phyloP scores from a whole-genome alignment of 768 basidiomycete genomes.

The Pulveroboletus sp. region DNA sequence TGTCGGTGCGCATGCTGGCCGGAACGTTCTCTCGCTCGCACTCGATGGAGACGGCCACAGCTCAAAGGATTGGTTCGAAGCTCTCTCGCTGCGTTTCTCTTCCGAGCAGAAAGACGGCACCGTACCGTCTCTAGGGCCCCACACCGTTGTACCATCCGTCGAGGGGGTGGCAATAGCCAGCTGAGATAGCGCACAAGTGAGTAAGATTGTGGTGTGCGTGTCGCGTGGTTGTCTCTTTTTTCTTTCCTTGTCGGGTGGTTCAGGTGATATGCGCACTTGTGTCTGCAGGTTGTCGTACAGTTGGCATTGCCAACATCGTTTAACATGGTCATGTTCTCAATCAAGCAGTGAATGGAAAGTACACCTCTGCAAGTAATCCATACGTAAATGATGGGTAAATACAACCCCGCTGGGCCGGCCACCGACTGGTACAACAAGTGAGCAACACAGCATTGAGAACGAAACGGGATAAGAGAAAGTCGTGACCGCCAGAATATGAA shows the following conservation, averaged over 20 bases:
- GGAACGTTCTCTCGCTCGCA: slow-evolving; percentile 4
- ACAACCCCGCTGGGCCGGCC: background rate
- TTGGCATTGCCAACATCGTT: background rate
- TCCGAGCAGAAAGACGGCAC: background rate
- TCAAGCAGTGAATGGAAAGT: background rate
- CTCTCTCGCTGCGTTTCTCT: slow-evolving; percentile 12
- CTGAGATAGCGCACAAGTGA: background rate
- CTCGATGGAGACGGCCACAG: slow-evolving; percentile 1
- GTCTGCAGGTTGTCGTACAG: background rate
- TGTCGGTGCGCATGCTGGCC: background rate
- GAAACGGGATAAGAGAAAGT: background rate
- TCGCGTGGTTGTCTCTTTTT: background rate
- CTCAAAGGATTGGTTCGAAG: slow-evolving; percentile 17
- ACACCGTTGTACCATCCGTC: background rate
- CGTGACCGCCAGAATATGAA: slow-evolving; percentile 14
- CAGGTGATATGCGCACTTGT: background rate
- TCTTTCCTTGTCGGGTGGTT: background rate
- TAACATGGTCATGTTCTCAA: background rate
- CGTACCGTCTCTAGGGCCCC: background rate
- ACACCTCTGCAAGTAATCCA: background rate
- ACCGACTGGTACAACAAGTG: background rate
- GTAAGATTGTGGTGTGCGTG: background rate
- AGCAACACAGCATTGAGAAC: background rate
- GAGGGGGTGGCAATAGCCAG: background rate
- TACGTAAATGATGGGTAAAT: background rate